phyloP scores from a whole-genome alignment of 805 yeast species.

The Yarrowia deformans region DNA sequence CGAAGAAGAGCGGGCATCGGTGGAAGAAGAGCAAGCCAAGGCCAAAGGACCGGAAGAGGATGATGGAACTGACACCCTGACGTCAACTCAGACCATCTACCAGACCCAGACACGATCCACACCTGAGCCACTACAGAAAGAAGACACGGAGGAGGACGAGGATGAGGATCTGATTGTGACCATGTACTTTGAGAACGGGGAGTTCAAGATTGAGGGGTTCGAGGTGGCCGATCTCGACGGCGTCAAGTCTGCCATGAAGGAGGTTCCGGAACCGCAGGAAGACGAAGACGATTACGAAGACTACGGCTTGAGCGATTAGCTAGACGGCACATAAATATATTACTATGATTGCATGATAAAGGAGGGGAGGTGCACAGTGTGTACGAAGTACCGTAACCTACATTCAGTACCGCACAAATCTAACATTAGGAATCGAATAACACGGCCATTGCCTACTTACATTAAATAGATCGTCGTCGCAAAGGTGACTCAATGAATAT shows the following conservation, averaged over 20 bases:
- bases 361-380: no score
- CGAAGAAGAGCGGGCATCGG: not conserved
- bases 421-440: no score
- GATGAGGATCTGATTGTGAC: conserved; percentile 22
- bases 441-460: no score
- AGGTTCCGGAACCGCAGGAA: not conserved
- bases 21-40: not conserved
- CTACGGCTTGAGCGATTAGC: conserved; percentile 32
- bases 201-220: conserved; percentile 44
- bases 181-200: conserved; percentile 39
- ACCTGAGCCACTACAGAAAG: not conserved
- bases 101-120: conserved; percentile 7
- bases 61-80: conserved; percentile 18
- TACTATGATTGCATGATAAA: not conserved
- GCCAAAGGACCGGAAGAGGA: no score
- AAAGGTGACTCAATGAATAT: no score
- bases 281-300: conserved; percentile 30
- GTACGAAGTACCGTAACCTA: no score
- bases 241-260: conserved; percentile 26
- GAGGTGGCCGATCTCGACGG: conserved; percentile 42
- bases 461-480: no score
- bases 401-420: no score
- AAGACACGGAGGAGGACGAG: not conserved
- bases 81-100: conserved; percentile 18
- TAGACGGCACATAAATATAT: not conserved